Conservation (phyloP, 2,329 filamentous ascomycete species). For the Calonectria naviculata region DNA sequence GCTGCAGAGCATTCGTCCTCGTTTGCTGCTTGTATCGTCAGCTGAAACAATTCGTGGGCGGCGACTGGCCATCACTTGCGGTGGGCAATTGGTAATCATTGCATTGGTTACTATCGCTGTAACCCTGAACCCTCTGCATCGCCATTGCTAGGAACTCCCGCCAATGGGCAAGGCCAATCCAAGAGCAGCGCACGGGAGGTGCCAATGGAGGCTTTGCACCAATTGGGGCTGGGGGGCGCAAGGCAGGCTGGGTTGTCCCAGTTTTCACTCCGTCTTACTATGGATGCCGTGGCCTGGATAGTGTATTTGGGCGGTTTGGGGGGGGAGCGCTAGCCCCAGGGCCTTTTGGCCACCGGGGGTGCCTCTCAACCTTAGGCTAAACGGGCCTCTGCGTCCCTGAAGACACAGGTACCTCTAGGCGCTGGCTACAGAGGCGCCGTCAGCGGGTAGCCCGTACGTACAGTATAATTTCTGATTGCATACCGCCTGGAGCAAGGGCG, state of each 20-base stretch:
- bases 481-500: slow-evolving; percentile 9
- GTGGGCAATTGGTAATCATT: slow-evolving; percentile 31
- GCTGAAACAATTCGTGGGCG: slow-evolving; percentile 6
- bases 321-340: slow-evolving; percentile 1
- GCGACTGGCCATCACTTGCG: slow-evolving; percentile 28
- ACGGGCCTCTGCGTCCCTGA: background rate
- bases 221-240: slow-evolving; percentile 26
- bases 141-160: slow-evolving; percentile 10
- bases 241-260: slow-evolving; percentile 30
- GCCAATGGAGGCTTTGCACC: slow-evolving; percentile 27
- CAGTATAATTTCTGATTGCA: background rate
- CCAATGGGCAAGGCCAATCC: slow-evolving; percentile 18
- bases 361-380: background rate
- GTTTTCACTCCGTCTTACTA: slow-evolving; percentile 4
- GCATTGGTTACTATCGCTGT: slow-evolving; percentile 30
- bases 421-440: background rate
- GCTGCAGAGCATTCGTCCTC: slow-evolving; percentile 17
- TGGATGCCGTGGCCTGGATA: background rate
- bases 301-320: background rate
- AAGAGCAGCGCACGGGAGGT: background rate
- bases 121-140: slow-evolving; percentile 13
- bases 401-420: background rate
- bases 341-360: slow-evolving; percentile 6
- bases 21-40: slow-evolving; percentile 14
- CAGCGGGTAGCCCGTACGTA: background rate